Evolutionary conservation across 2,329 filamentous ascomycete species (phyloP).

Genomic region (Clarireedia sp.): DNA sequence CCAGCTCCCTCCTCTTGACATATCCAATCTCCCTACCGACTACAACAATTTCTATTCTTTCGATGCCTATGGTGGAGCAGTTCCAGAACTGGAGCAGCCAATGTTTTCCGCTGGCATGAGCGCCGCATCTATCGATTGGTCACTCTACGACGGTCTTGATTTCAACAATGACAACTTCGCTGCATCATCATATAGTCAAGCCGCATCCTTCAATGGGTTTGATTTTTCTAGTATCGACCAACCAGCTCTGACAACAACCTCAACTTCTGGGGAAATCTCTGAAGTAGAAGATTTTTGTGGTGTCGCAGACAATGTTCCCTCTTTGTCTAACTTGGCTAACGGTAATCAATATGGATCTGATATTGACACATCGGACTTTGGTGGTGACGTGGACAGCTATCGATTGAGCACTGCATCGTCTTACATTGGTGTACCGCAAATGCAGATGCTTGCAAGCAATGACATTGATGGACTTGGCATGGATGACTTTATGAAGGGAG

Average conservation of each 20-base stretch:
- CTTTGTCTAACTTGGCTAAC: constrained; percentile 32
- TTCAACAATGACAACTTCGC: constrained; percentile 43
- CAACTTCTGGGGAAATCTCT: constrained; percentile 59
- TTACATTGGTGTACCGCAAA: constrained; percentile 40
- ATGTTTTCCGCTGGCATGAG: constrained; percentile 56
- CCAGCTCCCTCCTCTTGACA: constrained; percentile 49
- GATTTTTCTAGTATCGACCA: constrained; percentile 49
- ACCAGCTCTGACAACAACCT: constrained; percentile 47
- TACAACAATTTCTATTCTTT: constrained; percentile 36
- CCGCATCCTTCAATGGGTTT: constrained; percentile 44
- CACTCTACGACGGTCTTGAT: constrained; percentile 43
- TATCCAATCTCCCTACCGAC: constrained; percentile 45
- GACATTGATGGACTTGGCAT: constrained; percentile 46
- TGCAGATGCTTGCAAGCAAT: constrained; percentile 36
- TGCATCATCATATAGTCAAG: constrained; percentile 47
- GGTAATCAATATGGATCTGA: constrained; percentile 32
- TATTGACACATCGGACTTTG: constrained; percentile 32
- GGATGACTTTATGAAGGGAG: constrained; percentile 44
- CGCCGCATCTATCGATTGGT: constrained; percentile 47
- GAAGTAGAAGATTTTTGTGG: constrained; percentile 53
- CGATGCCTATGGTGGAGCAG: constrained; percentile 42
- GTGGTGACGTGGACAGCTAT: constrained; percentile 39
- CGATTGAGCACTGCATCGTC: constrained; percentile 41
- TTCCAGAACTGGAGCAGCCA: constrained; percentile 41
- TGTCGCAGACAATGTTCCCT: constrained; percentile 33